Conservation (phyloP, 2,329 filamentous ascomycete genomes). For the Cytospora paraplurivora region DNA sequence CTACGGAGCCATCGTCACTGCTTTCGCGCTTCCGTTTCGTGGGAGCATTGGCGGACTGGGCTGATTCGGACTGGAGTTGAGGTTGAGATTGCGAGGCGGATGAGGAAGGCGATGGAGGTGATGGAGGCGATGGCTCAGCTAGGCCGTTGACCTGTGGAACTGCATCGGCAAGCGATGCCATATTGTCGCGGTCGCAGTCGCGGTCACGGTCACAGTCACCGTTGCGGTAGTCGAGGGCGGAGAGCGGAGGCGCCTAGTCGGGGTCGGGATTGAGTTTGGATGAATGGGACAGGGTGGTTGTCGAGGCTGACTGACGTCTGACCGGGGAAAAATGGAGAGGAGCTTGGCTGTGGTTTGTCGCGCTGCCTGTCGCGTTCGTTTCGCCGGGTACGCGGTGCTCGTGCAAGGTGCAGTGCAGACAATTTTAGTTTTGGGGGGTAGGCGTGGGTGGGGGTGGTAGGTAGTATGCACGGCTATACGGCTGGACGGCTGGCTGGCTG, state of each 20-base stretch:
- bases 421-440: constrained; percentile 8
- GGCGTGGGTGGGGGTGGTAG: constrained; percentile 15
- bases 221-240: constrained; percentile 16
- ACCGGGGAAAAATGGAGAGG: constrained; percentile 20
- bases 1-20: constrained; percentile 41
- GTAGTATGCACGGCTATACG: neutral
- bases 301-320: constrained; percentile 10
- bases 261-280: constrained; percentile 17
- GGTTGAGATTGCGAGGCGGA: constrained; percentile 2
- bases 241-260: constrained; percentile 20
- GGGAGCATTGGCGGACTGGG: constrained; percentile 36
- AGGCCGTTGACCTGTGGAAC: constrained; percentile 38
- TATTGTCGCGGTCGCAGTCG: constrained; percentile 27
- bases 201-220: too few relatives aligned
- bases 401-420: neutral
- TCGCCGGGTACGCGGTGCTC: constrained; percentile 2
- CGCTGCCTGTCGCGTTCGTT: constrained; percentile 26
- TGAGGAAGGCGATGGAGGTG: neutral
- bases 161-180: constrained; percentile 37
- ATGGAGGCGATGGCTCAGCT: constrained; percentile 32
- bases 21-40: constrained; percentile 63
- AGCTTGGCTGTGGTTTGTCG: constrained; percentile 19
- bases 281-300: constrained; percentile 12
- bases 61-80: constrained; percentile 34
- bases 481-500: too few relatives aligned